Base-by-base conservation (phyloP, 768 basidiomycete genomes). In the Lactarius pseudohatsudake region DNA sequence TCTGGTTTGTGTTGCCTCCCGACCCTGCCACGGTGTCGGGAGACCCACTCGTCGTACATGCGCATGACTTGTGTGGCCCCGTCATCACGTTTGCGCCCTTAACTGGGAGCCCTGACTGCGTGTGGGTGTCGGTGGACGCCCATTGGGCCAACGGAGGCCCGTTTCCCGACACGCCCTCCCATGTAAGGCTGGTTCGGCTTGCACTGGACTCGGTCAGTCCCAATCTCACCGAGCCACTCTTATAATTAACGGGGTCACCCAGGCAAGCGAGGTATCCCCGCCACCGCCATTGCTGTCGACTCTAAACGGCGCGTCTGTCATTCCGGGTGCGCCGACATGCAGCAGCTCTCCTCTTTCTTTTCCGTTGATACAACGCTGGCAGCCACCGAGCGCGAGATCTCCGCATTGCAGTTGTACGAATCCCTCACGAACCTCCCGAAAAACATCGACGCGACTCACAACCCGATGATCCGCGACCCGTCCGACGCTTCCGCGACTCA, bases 351-450 rank as follows among this genome's bases (percentile, higher is more conserved):
- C 4, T 43, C 45, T 59, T 59, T 61, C 43, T 13, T 34, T 55
- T 62, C 43, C 28, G 32, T 41, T 59, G 30, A 63, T 53, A 30
- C 36, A 13, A 13, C 16, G 30, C n/a, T 8, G 30, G 43, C 72
- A 89, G 87, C 86, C 6, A 79, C 81, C 0, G 61, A 72, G 3
- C 79, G 79, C 10, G 85, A 86, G 18, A 72, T 88, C 4, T 78
- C 82, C 62, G 72, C 75, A 4, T 77, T 91, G 1, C 86, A 89
- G 60, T 76, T 91, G 2, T 92, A 92, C 71, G 76, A 78, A 2
- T 78, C 81, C 59, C 78, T 91, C 34, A 75, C 78, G 0, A 79
- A 81, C 26, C 77, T 91, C 66, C 89, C 90, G 3, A 91, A 91
- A 72, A 80, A 81, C 64, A 74, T 78, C 22, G 81, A 84, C 40